phyloP scores from a whole-genome alignment of 306 rosid species.

The Quercus rubra region DNA sequence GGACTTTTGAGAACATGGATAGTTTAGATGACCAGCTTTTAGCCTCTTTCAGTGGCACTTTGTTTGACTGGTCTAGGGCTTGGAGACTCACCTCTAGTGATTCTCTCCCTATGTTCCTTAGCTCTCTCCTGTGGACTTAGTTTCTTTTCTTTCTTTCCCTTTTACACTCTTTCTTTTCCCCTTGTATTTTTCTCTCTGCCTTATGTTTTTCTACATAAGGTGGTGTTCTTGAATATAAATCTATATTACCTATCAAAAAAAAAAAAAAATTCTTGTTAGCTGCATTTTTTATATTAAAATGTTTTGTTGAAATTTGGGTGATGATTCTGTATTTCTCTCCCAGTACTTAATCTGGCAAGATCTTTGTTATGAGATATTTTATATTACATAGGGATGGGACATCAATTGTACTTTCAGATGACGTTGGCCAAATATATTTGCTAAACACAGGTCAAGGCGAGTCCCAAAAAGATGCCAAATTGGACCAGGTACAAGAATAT shows the following conservation, averaged over 20 bases:
- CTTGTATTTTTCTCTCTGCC: no score
- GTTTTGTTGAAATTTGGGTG: background rate
- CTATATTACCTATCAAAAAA: background rate
- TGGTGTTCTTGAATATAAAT: no score
- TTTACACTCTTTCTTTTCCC: no score
- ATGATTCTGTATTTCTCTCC: conserved; percentile 10
- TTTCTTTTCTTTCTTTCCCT: no score
- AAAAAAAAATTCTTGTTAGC: conserved; percentile 9
- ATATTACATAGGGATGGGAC: conserved; percentile 73
- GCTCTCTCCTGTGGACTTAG: no score
- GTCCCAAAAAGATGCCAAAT: conserved; percentile 76
- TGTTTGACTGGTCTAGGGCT: no score
- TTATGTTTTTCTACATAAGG: no score
- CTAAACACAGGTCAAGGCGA: conserved; percentile 90
- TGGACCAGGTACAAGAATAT: conserved; percentile 67
- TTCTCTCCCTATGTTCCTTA: no score
- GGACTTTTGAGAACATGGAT: no score
- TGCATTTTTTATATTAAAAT: conserved; percentile 3
- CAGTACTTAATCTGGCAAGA: background rate
- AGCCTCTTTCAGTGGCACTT: no score
- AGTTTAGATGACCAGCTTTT: no score
- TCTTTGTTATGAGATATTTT: conserved; percentile 3
- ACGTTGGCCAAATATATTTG: conserved; percentile 85
- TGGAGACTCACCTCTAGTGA: no score
- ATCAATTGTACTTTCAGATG: conserved; percentile 86